Percentiles rank a stretch among this genome's conserved stretches.
Conservation (phyloP, 2,329 filamentous ascomycete species). For the Dryadomyces quercivorus region DNA sequence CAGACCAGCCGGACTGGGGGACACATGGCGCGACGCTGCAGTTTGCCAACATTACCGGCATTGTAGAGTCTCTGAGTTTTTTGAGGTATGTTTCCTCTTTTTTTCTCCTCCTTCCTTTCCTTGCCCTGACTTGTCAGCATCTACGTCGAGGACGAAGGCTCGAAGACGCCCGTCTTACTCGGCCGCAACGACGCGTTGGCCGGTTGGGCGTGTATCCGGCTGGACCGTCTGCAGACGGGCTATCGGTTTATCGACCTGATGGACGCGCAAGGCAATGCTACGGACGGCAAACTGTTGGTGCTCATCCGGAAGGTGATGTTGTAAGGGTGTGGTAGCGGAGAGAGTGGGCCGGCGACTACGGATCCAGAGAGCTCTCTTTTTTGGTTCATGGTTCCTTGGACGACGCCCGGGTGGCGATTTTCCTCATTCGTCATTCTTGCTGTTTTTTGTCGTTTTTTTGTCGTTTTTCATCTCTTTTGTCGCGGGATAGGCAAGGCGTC, state of each 20-base stretch:
- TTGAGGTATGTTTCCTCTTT: slow-evolving; percentile 44
- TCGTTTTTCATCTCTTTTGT: neutral
- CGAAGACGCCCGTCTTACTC: slow-evolving; percentile 3
- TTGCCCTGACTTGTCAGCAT: slow-evolving; percentile 26
- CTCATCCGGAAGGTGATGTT: slow-evolving; percentile 35
- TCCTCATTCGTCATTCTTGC: too few species aligned
- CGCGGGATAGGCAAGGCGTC: too few species aligned
- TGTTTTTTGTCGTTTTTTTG: neutral
- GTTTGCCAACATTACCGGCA: slow-evolving; percentile 44
- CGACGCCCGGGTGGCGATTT: neutral
- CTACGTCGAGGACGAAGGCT: slow-evolving; percentile 38
- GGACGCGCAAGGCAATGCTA: slow-evolving; percentile 30
- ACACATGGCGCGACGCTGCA: slow-evolving; percentile 36
- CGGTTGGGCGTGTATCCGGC: slow-evolving; percentile 47
- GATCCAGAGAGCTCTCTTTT: neutral
- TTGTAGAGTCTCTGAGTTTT: slow-evolving; percentile 61
- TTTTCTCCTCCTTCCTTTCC: slow-evolving; percentile 1
- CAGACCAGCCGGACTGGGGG: slow-evolving; percentile 50
- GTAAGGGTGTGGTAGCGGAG: neutral
- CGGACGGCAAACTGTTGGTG: slow-evolving; percentile 37
- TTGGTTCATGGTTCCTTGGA: neutral
- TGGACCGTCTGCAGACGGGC: slow-evolving; percentile 42
- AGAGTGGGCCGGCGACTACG: neutral
- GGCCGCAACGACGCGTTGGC: slow-evolving; percentile 20
- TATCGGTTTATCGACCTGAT: slow-evolving; percentile 42